Evolutionary conservation across 305 asterid species (phyloP).

Genomic region (Plantago coronopus): DNA sequence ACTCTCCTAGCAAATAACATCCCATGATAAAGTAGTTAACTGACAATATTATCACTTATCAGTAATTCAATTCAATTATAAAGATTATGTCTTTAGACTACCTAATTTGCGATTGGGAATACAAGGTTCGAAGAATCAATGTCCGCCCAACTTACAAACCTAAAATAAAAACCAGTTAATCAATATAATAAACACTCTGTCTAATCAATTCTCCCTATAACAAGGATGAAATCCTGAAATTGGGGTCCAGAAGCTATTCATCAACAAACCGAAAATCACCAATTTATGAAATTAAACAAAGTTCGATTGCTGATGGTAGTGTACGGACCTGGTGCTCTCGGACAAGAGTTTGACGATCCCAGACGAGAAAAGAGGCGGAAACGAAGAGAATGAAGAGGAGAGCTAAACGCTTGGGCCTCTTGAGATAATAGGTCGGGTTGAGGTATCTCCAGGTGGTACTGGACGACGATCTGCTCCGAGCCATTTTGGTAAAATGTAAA

Average conservation of each 20-base stretch:
- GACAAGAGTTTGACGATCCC: constrained; percentile 94
- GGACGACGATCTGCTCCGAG: constrained; percentile 80
- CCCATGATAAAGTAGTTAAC: no score
- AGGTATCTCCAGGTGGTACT: constrained; percentile 47
- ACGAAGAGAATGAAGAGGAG: constrained; percentile 64
- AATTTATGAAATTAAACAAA: neutral
- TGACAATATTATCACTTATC: no score
- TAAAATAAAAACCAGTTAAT: no score
- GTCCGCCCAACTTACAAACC: no score
- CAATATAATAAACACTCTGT: no score
- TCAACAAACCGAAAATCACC: neutral
- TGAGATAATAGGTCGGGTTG: constrained; percentile 86
- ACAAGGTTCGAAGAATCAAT: no score
- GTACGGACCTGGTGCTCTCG: constrained; percentile 75
- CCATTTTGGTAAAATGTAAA: constrained; percentile 36
- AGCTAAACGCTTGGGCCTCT: constrained; percentile 89
- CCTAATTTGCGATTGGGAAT: no score
- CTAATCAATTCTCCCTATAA: no score
- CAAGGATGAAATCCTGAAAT: no score
- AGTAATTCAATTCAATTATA: no score
- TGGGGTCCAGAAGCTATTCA: neutral
- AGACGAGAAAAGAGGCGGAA: constrained; percentile 51
- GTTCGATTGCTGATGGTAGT: neutral
- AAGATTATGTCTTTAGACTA: no score
- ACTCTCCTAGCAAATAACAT: no score